Conservation (phyloP, 2,329 filamentous ascomycete genomes). For the Ophiocordyceps polyrhachis-furcata region DNA sequence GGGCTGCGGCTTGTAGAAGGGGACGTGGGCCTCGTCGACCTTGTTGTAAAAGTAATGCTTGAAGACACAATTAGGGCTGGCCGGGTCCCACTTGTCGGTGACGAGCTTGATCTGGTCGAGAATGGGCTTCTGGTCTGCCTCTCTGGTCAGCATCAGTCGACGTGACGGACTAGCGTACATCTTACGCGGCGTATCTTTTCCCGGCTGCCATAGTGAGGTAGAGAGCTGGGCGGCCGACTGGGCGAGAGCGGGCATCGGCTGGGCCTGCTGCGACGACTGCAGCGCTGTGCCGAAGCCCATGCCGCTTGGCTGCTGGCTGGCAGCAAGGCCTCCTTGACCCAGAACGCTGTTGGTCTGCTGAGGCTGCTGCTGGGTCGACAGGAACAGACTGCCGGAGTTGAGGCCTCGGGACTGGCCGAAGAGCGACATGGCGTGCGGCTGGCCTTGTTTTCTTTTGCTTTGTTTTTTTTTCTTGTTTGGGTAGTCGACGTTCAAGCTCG, state of each 20-base stretch:
- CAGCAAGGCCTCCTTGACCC: constrained; percentile 11
- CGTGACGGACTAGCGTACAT: not conserved
- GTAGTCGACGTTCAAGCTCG: constrained; percentile 4
- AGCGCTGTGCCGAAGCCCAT: constrained; percentile 14
- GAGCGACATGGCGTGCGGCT: constrained; percentile 13
- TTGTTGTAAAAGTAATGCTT: constrained; percentile 80
- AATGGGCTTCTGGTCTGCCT: constrained; percentile 45
- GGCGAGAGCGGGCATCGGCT: constrained; percentile 22
- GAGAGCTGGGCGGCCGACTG: constrained; percentile 28
- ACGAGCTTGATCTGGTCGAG: constrained; percentile 56
- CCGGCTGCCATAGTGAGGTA: constrained; percentile 33
- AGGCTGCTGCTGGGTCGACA: constrained; percentile 17
- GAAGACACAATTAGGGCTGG: constrained; percentile 50
- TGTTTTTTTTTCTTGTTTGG: no score
- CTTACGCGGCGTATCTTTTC: constrained; percentile 30
- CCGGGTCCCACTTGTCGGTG: constrained; percentile 55
- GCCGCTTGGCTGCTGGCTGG: constrained; percentile 18
- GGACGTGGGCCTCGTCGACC: constrained; percentile 54
- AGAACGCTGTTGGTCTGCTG: constrained; percentile 12
- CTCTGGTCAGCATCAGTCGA: constrained; percentile 1
- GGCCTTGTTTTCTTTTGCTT: not conserved
- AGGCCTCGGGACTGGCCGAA: constrained; percentile 21
- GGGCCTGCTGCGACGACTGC: constrained; percentile 19
- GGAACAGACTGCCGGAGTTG: constrained; percentile 16
- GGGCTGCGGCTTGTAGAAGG: constrained; percentile 52